These are phyloP conservation scores for Hemileia vastatrix DNA, from an alignment of 1,284 basidiomycete species.

Conservation along the genomic window DNA sequence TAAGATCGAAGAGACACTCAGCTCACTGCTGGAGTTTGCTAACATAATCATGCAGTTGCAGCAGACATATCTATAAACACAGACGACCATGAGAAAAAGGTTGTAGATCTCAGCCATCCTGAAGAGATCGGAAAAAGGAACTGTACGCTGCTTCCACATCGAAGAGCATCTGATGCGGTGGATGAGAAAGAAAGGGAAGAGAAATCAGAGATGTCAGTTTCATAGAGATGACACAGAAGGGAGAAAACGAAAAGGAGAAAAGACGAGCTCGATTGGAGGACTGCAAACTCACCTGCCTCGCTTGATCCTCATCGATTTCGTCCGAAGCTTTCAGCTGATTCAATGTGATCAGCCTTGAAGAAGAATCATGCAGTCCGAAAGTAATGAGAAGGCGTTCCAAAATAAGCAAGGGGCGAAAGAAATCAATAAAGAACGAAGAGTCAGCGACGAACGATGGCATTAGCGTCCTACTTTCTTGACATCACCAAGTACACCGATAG, in stretches of 20 bases:
- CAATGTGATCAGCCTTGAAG: constrained; percentile 74
- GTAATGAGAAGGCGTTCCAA: neutral
- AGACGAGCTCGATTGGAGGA: neutral
- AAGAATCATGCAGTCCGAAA: neutral
- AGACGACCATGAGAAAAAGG: too few relatives aligned
- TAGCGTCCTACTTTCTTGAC: too few relatives aligned
- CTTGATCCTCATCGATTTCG: constrained; percentile 89
- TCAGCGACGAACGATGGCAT: too few relatives aligned
- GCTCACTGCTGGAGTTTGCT: too few relatives aligned
- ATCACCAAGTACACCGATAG: too few relatives aligned
- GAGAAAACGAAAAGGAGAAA: neutral
- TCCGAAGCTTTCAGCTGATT: constrained; percentile 96
- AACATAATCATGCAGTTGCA: too few relatives aligned
- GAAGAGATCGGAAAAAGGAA: constrained; percentile 85
- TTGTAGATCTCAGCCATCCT: too few relatives aligned
- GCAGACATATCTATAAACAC: too few relatives aligned
- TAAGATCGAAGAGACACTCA: too few relatives aligned
- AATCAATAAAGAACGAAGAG: neutral
- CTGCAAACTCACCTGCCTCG: constrained; percentile 62
- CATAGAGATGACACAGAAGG: neutral
- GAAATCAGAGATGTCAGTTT: too few relatives aligned
- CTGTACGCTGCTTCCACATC: constrained; percentile 94
- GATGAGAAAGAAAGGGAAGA: too few relatives aligned
- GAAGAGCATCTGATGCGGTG: constrained; percentile 68
- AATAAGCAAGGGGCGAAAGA: neutral